Evolutionary conservation across 2,329 filamentous ascomycete species (phyloP).

Genomic region (Colletotrichum cuscutae): DNA sequence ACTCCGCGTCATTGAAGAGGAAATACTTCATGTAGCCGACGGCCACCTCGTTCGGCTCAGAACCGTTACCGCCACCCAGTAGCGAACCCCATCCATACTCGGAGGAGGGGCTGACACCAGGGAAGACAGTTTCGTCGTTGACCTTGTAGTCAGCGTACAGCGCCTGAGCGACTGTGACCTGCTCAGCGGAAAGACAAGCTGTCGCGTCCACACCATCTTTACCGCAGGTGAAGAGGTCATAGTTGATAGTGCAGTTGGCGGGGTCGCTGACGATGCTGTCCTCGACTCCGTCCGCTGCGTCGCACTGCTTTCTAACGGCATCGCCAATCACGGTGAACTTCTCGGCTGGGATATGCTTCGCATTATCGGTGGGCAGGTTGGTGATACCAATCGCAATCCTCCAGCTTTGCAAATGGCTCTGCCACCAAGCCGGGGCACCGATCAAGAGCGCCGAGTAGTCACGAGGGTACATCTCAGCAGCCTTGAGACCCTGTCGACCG

Average conservation of each 20-base stretch:
- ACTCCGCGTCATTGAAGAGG: slow-evolving; percentile 46
- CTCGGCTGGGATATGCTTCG: slow-evolving; percentile 53
- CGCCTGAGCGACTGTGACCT: slow-evolving; percentile 47
- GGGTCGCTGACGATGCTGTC: slow-evolving; percentile 63
- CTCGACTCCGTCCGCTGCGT: slow-evolving; percentile 57
- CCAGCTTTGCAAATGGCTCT: slow-evolving; percentile 54
- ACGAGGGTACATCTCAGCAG: neutral
- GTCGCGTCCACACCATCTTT: slow-evolving; percentile 38
- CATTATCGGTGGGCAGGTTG: slow-evolving; percentile 56
- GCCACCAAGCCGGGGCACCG: slow-evolving; percentile 62
- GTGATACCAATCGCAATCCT: slow-evolving; percentile 56
- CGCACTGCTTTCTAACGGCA: slow-evolving; percentile 61
- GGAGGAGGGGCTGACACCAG: slow-evolving; percentile 56
- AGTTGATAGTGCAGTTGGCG: slow-evolving; percentile 54
- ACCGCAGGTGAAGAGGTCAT: slow-evolving; percentile 51
- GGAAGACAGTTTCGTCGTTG: slow-evolving; percentile 45
- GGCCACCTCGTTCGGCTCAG: slow-evolving; percentile 45
- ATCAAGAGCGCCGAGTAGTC: slow-evolving; percentile 65
- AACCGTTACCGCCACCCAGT: slow-evolving; percentile 39
- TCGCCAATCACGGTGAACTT: slow-evolving; percentile 55
- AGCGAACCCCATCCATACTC: slow-evolving; percentile 49
- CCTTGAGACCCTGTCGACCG: slow-evolving; percentile 59
- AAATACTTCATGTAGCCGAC: slow-evolving; percentile 49
- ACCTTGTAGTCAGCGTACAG: slow-evolving; percentile 43
- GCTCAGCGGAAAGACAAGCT: slow-evolving; percentile 53